These are phyloP conservation scores for Cerrena zonata DNA, from an alignment of 1,284 basidiomycete genomes.

Conservation along the genomic window DNA sequence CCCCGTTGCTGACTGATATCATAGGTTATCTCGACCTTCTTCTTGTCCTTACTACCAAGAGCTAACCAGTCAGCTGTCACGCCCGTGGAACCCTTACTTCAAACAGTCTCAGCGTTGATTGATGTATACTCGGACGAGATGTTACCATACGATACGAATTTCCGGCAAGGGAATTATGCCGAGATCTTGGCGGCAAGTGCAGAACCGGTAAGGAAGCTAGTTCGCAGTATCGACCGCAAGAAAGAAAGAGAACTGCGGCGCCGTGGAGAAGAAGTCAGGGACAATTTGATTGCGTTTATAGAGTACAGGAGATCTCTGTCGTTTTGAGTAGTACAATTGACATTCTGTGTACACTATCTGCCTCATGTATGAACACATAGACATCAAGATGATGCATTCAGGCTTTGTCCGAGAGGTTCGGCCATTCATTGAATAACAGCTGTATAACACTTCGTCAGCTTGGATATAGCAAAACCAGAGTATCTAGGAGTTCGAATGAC, in stretches of 20 bases:
- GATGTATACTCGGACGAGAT: conserved; percentile 94
- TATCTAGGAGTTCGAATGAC: no score
- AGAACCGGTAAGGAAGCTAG: conserved; percentile 40
- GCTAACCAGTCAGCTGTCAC: conserved; percentile 33
- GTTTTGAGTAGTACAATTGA: no score
- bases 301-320: conserved; percentile 69
- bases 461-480: no score
- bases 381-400: no score
- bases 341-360: no score
- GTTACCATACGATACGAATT: conserved; percentile 76
- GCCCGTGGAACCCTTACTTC: conserved; percentile 71
- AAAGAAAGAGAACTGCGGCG: conserved; percentile 38
- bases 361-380: no score
- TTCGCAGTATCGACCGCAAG: conserved; percentile 38
- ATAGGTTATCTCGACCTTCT: conserved; percentile 63
- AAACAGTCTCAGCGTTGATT: conserved; percentile 80
- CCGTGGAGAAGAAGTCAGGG: conserved; percentile 68
- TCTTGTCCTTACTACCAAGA: conserved; percentile 54
- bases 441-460: no score
- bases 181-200: conserved; percentile 37
- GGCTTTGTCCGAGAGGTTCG: no score
- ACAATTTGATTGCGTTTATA: conserved; percentile 86
- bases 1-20: background rate
- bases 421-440: no score
- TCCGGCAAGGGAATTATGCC: conserved; percentile 47